Evolutionary conservation across 768 basidiomycete genomes (phyloP).

Genomic region (Krasilnikovozyma curviuscula): DNA sequence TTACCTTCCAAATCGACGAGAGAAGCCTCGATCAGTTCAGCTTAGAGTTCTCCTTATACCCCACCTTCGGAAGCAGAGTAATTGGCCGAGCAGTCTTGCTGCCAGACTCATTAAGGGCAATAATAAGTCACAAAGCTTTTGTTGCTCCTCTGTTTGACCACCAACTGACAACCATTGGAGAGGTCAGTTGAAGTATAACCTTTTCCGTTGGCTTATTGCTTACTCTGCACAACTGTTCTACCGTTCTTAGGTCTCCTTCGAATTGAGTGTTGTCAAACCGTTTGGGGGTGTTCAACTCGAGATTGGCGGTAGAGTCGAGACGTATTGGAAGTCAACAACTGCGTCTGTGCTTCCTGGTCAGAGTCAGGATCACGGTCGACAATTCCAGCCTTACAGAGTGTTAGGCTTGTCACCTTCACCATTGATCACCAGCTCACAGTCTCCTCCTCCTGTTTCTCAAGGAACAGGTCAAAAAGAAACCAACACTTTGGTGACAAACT

Average conservation of each 20-base stretch:
- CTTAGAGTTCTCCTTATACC: conserved; percentile 85
- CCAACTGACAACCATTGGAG: conserved; percentile 80
- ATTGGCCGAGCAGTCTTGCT: conserved; percentile 81
- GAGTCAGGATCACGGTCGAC: conserved; percentile 27
- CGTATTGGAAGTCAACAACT: conserved; percentile 86
- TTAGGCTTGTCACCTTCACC: conserved; percentile 14
- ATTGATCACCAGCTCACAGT: conserved; percentile 4
- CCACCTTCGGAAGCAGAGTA: conserved; percentile 90
- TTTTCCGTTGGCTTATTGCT: background rate
- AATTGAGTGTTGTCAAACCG: conserved; percentile 63
- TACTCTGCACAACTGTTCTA: background rate
- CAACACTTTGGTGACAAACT: conserved; percentile 44
- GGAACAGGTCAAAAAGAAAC: conserved; percentile 1
- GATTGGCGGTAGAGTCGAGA: conserved; percentile 86
- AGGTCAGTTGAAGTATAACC: conserved; percentile 34
- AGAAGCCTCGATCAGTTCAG: conserved; percentile 49
- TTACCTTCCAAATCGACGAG: conserved; percentile 55
- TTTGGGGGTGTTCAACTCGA: conserved; percentile 84
- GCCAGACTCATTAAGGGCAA: conserved; percentile 46
- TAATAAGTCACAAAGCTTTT: conserved; percentile 26
- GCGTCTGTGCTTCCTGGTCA: conserved; percentile 21
- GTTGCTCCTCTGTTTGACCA: conserved; percentile 67
- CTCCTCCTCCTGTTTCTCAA: background rate
- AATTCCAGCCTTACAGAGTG: conserved; percentile 25
- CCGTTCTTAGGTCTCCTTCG: conserved; percentile 59